These are phyloP conservation scores for Trichoderma reesei DNA, from an alignment of 495 filamentous ascomycete genomes.

Conservation along the genomic window DNA sequence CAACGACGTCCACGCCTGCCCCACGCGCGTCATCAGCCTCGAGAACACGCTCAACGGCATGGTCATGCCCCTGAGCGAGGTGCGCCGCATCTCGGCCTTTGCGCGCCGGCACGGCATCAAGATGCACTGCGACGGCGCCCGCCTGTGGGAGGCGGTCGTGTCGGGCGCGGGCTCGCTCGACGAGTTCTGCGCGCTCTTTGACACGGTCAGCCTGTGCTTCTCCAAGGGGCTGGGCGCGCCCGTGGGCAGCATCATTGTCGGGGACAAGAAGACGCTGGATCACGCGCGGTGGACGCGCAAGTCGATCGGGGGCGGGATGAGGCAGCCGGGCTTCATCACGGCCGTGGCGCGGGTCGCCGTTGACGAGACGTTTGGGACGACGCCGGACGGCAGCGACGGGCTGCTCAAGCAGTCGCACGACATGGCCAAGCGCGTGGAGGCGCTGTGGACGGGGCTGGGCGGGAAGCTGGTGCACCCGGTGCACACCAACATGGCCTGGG, in stretches of 20 bases:
- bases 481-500: slow-evolving; percentile 93
- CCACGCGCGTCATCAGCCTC: slow-evolving; percentile 69
- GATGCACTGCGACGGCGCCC: slow-evolving; percentile 76
- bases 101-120: slow-evolving; percentile 56
- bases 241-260: slow-evolving; percentile 71
- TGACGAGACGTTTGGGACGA: slow-evolving; percentile 60
- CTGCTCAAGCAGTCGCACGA: slow-evolving; percentile 52
- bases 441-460: slow-evolving; percentile 53
- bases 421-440: slow-evolving; percentile 54
- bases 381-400: slow-evolving; percentile 51
- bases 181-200: slow-evolving; percentile 64
- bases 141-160: slow-evolving; percentile 69
- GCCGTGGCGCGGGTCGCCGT: slow-evolving; percentile 49
- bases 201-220: slow-evolving; percentile 77
- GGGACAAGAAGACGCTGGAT: slow-evolving; percentile 53
- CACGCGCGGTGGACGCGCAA: slow-evolving; percentile 75
- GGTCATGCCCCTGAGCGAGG: slow-evolving; percentile 65
- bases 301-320: slow-evolving; percentile 69
- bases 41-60: slow-evolving; percentile 80
- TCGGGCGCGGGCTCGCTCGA: slow-evolving; percentile 50
- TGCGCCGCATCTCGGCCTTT: slow-evolving; percentile 56
- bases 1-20: slow-evolving; percentile 48
- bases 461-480: slow-evolving; percentile 51
- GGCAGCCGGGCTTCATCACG: slow-evolving; percentile 57
- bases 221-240: slow-evolving; percentile 86